Base-by-base conservation (phyloP, 2,329 filamentous ascomycete genomes). In the Exophiala dermatitidis region DNA sequence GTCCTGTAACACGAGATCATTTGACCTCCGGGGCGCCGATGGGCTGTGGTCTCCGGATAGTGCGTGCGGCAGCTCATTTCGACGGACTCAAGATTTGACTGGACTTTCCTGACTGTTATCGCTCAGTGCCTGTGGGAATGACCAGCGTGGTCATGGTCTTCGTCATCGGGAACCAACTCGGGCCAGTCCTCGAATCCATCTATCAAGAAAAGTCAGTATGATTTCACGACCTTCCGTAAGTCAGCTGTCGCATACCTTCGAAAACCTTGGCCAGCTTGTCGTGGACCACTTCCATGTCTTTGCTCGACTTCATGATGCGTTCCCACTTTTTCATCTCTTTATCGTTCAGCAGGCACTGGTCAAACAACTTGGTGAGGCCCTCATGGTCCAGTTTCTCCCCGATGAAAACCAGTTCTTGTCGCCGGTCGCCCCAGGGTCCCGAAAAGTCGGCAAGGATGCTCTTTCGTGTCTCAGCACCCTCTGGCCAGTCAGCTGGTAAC, bases 401-500 rank as follows among this genome's bases (percentile, higher is more conserved):
- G 53, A 89, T 88, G 56, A 88, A 85, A 2, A 88, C 85, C 4
- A 88, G 65, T 65, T 88, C 85, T 64, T 88, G 84, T 1, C 84
- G 73, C 1, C 84, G 74, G 60, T 88, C 85, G 0, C 83, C 84
- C 82, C 83, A 88, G 5, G 69, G 68, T 3, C 68, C 69, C 31
- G 71, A 65, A 48, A 79, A 78, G 53, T 80, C 76, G 32, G 76
- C 70, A 48, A 69, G 65, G 38, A 80, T 77, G 7, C 74, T 73
- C 40, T 70, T 65, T 28, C 69, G 62, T 1, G 78, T 76, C 8
- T 76, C 75, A 29, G 69, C 63, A 55, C 75, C 74, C 7, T 75
- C 73, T 0, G 72, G 75, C 72, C 76, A 77, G 5, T 80, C 80
- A 56, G 78, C 80, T 54, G 8, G 31, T 32, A 34, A 28, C 3